Evolutionary conservation across 495 filamentous ascomycete species (phyloP), one percentile per base, ranked within the genome.

Genomic region (Podospora pseudoanserina): DNA sequence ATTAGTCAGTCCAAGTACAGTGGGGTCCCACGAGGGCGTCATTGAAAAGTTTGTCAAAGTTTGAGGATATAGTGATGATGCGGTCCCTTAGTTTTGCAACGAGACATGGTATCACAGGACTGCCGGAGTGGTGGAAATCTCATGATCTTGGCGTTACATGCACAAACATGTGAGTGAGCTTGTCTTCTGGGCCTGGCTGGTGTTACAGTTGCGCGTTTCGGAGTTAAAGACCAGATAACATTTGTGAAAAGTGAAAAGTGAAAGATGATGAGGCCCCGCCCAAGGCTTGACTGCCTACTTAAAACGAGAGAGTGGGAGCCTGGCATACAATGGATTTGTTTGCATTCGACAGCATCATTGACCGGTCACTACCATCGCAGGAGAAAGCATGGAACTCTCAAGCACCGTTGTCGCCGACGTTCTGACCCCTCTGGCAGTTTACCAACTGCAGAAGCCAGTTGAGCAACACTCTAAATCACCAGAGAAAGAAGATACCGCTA

Each of bases 351-450:
- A 49, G 39, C 39, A 49, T 49, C 39, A 49, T 49, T 49, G 26
- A 60, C n/a, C n/a, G 28, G 32, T 32, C 9, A 30, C 15, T 18
- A 65, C 28, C 30, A 32, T 32, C 7, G 20, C 5, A 62, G 6
- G 23, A 19, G 19, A n/a, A 39, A 34, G 23, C 18, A 77, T 77
- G 75, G 74, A 77, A 39, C 54, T 77, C 11, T 63, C 73, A 11
- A 76, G 69, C 63, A 64, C 26, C 9, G 23, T 76, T 27, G 73
- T 76, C 57, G 39, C 44, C 28, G 59, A 73, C 28, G 63, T 74
- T 4, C 61, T 77, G 27, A 73, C 70, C 65, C 75, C 75, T 4
- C 60, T 77, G 9, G 72, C 74, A 32, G 71, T 72, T 9, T 74
- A 72, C 39, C 55, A 58, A 15, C 64, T 26, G 30, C 54, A 60